Evolutionary conservation across 1,284 basidiomycete genomes (phyloP).

Genomic region (Irpex sp.): DNA sequence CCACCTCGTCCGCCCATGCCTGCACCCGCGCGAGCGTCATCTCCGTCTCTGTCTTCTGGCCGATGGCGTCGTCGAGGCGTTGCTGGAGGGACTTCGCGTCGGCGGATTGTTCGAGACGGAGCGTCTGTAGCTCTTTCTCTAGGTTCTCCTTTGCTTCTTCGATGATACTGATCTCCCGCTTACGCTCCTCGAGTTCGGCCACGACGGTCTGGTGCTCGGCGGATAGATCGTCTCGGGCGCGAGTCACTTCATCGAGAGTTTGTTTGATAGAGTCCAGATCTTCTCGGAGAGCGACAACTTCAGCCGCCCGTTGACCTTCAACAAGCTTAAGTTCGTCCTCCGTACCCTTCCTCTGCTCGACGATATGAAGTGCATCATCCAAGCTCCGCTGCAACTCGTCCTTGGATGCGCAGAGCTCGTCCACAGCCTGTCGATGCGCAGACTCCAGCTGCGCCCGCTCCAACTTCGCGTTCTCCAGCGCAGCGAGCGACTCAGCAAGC

Average conservation of each 20-base stretch:
- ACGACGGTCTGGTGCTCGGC: constrained; percentile 3
- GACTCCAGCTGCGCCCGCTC: constrained; percentile 22
- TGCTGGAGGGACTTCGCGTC: constrained; percentile 19
- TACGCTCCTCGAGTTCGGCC: constrained; percentile 11
- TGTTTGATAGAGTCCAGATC: background rate
- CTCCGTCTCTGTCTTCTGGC: constrained; percentile 20
- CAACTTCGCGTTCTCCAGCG: constrained; percentile 30
- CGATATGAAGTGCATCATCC: constrained; percentile 17
- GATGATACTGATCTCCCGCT: background rate
- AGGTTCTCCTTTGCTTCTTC: constrained; percentile 9
- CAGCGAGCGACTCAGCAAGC: constrained; percentile 27
- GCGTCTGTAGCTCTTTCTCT: constrained; percentile 9
- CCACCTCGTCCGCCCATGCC: constrained; percentile 15
- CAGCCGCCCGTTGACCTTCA: constrained; percentile 10
- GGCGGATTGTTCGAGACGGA: constrained; percentile 9
- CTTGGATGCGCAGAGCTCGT: constrained; percentile 16
- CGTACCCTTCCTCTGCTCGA: constrained; percentile 14
- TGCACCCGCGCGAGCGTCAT: constrained; percentile 14
- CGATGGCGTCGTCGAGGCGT: constrained; percentile 15
- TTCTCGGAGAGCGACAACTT: constrained; percentile 7
- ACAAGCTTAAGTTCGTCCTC: constrained; percentile 17
- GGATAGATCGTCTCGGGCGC: constrained; percentile 3
- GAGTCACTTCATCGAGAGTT: constrained; percentile 8
- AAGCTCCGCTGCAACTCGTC: constrained; percentile 20
- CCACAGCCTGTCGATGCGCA: constrained; percentile 15